Evolutionary conservation across 345 rosid species (phyloP).

Genomic region (Streptanthus diversifolius): DNA sequence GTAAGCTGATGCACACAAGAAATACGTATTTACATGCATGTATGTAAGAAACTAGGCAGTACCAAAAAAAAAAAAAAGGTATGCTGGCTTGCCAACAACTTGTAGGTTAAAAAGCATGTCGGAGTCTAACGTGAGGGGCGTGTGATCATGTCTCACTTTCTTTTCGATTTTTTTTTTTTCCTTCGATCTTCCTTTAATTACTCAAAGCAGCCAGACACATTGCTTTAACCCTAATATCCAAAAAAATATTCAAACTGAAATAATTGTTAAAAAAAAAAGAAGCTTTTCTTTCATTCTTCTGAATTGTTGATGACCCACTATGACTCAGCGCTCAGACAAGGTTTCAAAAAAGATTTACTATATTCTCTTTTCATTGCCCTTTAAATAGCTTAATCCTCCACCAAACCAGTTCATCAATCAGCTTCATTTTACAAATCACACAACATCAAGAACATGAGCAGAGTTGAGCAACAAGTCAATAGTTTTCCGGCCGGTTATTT

Average conservation of each 20-base stretch:
- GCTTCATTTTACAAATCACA: conserved; percentile 7
- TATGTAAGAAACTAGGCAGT: not conserved
- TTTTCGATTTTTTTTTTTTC: not conserved
- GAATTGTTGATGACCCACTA: conserved; percentile 29
- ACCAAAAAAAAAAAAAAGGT: not conserved
- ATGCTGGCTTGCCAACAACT: not conserved
- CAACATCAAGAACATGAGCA: conserved; percentile 18
- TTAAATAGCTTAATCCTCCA: conserved; percentile 17
- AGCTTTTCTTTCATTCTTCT: conserved; percentile 5
- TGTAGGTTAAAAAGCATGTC: conserved; percentile 23
- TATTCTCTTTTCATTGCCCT: conserved; percentile 15
- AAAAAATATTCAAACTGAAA: not conserved
- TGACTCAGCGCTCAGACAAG: conserved; percentile 27
- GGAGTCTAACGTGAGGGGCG: conserved; percentile 32
- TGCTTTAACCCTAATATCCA: conserved; percentile 2
- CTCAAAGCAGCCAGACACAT: conserved; percentile 27
- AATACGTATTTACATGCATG: not conserved
- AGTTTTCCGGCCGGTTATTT: conserved; percentile 25
- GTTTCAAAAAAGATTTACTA: not conserved
- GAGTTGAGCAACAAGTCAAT: conserved; percentile 34
- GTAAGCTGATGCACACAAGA: not conserved
- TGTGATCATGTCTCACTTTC: conserved; percentile 21
- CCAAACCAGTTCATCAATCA: conserved; percentile 12
- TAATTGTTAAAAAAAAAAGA: not conserved
- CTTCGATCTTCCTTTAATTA: not conserved